phyloP scores from a whole-genome alignment of 169 alveolate species.

The Plasmodium adleri region DNA sequence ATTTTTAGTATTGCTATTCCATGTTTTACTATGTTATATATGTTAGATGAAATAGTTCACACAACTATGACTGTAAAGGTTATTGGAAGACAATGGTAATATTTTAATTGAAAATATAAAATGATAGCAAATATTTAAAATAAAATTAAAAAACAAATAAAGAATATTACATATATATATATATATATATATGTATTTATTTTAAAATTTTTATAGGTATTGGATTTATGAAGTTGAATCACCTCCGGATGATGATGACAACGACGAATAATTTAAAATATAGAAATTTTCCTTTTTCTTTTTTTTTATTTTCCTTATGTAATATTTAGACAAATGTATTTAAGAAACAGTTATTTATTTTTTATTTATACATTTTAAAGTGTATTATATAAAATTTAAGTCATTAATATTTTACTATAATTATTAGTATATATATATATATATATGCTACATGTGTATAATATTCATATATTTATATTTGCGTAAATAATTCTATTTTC shows the following conservation, averaged over 20 bases:
- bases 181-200: background rate
- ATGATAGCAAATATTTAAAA: background rate
- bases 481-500: background rate
- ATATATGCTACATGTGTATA: background rate
- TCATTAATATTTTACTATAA: conserved; percentile 6
- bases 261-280: conserved; percentile 16
- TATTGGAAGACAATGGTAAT: conserved; percentile 90
- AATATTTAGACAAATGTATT: background rate
- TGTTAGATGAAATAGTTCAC: conserved; percentile 90
- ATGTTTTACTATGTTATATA: conserved; percentile 89
- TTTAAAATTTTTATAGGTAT: conserved; percentile 76
- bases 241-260: conserved; percentile 87
- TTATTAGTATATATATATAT: background rate
- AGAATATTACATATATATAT: conserved; percentile 1
- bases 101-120: conserved; percentile 4
- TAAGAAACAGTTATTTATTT: background rate
- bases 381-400: too few species aligned
- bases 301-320: background rate
- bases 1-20: conserved; percentile 89
- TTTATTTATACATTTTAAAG: background rate
- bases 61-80: conserved; percentile 92
- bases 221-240: conserved; percentile 93
- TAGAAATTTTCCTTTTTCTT: background rate
- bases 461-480: background rate
- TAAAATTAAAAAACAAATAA: background rate